A percentile compares a stretch with the other conserved stretches of the same genome.
Evolutionary conservation across 768 basidiomycete species (phyloP).

Genomic region (Amanita brunnescens): DNA sequence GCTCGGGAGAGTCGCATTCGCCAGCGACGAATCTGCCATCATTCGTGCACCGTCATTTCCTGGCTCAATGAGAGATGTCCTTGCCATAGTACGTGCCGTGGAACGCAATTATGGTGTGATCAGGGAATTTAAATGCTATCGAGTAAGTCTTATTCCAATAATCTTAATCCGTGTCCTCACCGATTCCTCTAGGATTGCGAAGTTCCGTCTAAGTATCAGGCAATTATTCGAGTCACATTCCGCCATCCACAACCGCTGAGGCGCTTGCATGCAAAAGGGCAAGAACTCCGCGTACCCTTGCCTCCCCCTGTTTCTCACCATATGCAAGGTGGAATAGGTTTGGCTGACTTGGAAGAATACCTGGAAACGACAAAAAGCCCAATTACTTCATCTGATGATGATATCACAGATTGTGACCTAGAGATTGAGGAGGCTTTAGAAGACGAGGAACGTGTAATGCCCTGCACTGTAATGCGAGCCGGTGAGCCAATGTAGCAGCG

Average conservation of each 20-base stretch:
- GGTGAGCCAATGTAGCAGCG: background rate
- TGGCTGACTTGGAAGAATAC: slow-evolving; percentile 25
- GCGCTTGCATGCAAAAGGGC: slow-evolving; percentile 23
- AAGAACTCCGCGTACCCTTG: slow-evolving; percentile 18
- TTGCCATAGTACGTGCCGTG: slow-evolving; percentile 42
- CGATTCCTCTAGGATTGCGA: slow-evolving; percentile 36
- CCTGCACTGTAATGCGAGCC: background rate
- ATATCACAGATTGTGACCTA: background rate
- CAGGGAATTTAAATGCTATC: slow-evolving; percentile 30
- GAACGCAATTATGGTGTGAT: slow-evolving; percentile 48
- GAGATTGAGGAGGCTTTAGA: background rate
- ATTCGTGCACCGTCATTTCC: slow-evolving; percentile 34
- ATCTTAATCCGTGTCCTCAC: background rate
- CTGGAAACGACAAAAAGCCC: slow-evolving; percentile 14
- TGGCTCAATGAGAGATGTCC: slow-evolving; percentile 39
- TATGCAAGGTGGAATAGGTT: slow-evolving; percentile 24
- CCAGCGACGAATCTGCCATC: slow-evolving; percentile 19
- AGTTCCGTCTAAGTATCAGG: slow-evolving; percentile 32
- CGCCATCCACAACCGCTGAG: slow-evolving; percentile 31
- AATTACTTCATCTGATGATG: background rate
- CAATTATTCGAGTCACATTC: slow-evolving; percentile 36
- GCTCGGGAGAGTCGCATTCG: background rate
- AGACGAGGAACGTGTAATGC: slow-evolving; percentile 2
- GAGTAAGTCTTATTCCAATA: slow-evolving; percentile 23
- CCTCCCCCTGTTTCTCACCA: slow-evolving; percentile 14